phyloP scores from a whole-genome alignment of 2,329 filamentous ascomycete genomes.

The Sporothrix brunneoviolacea region DNA sequence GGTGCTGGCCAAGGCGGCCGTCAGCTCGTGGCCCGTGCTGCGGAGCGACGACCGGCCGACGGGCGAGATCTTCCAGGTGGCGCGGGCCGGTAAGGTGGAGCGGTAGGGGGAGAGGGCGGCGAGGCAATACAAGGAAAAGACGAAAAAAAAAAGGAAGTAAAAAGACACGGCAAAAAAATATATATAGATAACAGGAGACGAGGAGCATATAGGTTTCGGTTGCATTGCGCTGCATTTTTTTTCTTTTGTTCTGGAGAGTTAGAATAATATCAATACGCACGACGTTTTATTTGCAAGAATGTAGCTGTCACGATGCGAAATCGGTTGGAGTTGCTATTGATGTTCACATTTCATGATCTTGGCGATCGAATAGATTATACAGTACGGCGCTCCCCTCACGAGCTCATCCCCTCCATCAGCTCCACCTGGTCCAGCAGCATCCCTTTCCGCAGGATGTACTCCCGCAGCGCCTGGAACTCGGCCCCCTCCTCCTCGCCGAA shows the following conservation, averaged over 20 bases:
- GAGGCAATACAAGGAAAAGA: background rate
- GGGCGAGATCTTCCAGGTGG: slow-evolving; percentile 82
- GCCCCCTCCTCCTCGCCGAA: slow-evolving; percentile 85
- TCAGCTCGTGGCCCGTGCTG: slow-evolving; percentile 76
- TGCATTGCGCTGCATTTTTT: too few species aligned
- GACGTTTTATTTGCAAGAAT: too few species aligned
- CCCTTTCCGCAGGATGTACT: slow-evolving; percentile 73
- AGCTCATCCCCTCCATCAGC: slow-evolving; percentile 83
- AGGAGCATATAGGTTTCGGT: too few species aligned
- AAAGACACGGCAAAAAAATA: background rate
- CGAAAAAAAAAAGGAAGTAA: background rate
- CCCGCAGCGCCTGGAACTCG: slow-evolving; percentile 80
- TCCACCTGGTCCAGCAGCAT: slow-evolving; percentile 89
- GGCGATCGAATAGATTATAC: too few species aligned
- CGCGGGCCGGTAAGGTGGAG: slow-evolving; percentile 56
- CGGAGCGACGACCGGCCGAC: slow-evolving; percentile 64
- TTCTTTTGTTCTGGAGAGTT: too few species aligned
- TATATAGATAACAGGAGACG: too few species aligned
- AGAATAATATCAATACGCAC: too few species aligned
- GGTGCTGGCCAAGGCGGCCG: slow-evolving; percentile 63
- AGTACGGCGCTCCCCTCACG: slow-evolving; percentile 12
- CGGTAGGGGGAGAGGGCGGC: slow-evolving; percentile 3
- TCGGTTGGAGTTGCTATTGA: too few species aligned
- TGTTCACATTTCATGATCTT: too few species aligned
- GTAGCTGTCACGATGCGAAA: too few species aligned